A percentile compares a stretch with the other conserved stretches of the same genome.
phyloP scores from a whole-genome alignment of 345 rosid genomes.

The Gossypium longicalyx region DNA sequence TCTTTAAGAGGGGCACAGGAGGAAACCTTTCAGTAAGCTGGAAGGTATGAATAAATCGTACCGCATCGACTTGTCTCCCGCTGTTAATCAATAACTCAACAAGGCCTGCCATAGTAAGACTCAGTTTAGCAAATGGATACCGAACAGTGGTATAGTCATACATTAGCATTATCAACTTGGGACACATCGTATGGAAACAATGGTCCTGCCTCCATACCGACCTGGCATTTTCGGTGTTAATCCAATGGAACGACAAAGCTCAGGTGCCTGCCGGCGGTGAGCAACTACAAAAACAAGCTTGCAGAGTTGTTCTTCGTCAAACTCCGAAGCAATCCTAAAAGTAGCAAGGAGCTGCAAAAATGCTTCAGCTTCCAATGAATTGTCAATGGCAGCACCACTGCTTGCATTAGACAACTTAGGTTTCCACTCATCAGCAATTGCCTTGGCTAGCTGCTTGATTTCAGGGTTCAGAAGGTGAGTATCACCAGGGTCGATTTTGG shows the following conservation, averaged over 20 bases:
- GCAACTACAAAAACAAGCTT: conserved; percentile 55
- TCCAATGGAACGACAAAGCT: conserved; percentile 59
- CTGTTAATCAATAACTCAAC: conserved; percentile 37
- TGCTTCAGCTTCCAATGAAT: conserved; percentile 56
- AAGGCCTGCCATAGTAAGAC: conserved; percentile 38
- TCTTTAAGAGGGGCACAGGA: conserved; percentile 49
- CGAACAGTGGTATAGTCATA: conserved; percentile 1
- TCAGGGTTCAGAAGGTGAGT: conserved; percentile 52
- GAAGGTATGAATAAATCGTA: conserved; percentile 48
- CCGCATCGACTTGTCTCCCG: conserved; percentile 55
- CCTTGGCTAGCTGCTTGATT: conserved; percentile 65
- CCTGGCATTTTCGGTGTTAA: conserved; percentile 65
- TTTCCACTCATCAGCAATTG: conserved; percentile 63
- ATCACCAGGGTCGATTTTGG: conserved; percentile 47
- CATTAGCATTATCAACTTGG: conserved; percentile 4
- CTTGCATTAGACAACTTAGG: conserved; percentile 49
- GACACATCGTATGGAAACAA: conserved; percentile 22
- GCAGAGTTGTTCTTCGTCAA: conserved; percentile 62
- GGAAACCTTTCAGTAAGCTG: conserved; percentile 48
- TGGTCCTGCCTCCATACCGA: conserved; percentile 38
- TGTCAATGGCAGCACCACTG: conserved; percentile 47
- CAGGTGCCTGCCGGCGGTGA: conserved; percentile 54
- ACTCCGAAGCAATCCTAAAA: conserved; percentile 64
- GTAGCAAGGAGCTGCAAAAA: conserved; percentile 67
- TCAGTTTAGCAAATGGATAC: conserved; percentile 2